A percentile compares a stretch with the other conserved stretches of the same genome.
Conservation (phyloP, 140 eudicot species). For the Flaveria floridana region DNA sequence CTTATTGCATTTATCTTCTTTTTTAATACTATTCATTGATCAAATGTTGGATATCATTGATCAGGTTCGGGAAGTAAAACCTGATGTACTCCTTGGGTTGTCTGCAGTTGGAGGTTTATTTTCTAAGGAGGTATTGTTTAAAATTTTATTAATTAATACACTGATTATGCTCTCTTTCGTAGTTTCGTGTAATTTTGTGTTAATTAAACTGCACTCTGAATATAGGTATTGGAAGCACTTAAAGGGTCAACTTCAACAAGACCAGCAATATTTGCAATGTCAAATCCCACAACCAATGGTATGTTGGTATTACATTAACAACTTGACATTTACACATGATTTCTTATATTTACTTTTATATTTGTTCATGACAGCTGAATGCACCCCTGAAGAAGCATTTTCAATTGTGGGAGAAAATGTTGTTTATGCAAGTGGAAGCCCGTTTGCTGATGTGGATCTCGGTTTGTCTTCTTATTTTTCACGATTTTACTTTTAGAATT, state of each 20-base stretch:
- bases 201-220: slow-evolving; percentile 4
- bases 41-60: slow-evolving; percentile 10
- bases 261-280: slow-evolving; percentile 98
- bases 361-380: slow-evolving; percentile 59
- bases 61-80: slow-evolving; percentile 87
- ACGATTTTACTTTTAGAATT: neutral
- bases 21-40: slow-evolving; percentile 7
- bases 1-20: neutral
- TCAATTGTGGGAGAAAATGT: slow-evolving; percentile 82
- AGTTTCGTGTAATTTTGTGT: slow-evolving; percentile 6
- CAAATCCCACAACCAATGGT: slow-evolving; percentile 95
- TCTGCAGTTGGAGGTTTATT: slow-evolving; percentile 94
- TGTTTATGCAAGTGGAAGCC: slow-evolving; percentile 94
- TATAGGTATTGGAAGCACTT: slow-evolving; percentile 90
- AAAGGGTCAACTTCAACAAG: slow-evolving; percentile 89
- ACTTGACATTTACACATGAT: neutral
- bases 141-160: neutral
- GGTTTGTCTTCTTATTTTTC: slow-evolving; percentile 49
- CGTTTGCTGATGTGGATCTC: slow-evolving; percentile 83
- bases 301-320: slow-evolving; percentile 21
- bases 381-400: slow-evolving; percentile 94
- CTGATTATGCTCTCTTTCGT: neutral
- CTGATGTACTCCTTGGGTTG: slow-evolving; percentile 93
- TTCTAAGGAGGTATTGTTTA: slow-evolving; percentile 66
- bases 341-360: neutral